These are phyloP conservation scores for Lactarius vividus DNA, from an alignment of 768 basidiomycete species.

Conservation along the genomic window DNA sequence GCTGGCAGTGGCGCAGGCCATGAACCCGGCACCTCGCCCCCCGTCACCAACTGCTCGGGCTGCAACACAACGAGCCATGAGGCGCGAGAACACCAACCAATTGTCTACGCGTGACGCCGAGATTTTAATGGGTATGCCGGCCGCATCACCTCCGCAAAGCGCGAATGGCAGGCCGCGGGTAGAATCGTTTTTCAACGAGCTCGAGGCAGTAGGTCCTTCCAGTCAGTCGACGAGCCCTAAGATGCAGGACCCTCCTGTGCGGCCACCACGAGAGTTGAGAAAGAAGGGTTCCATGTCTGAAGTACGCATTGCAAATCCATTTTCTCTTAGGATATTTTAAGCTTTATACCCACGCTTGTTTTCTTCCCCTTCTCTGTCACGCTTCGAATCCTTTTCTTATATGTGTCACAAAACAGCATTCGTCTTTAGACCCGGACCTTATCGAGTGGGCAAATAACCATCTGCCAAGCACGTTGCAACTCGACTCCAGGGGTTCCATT, in stretches of 20 bases:
- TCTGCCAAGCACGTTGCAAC: conserved; percentile 62
- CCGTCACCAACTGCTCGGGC: conserved; percentile 87
- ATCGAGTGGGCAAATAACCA: conserved; percentile 89
- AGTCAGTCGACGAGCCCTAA: conserved; percentile 27
- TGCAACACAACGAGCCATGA: conserved; percentile 82
- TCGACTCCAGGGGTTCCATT: conserved; percentile 46
- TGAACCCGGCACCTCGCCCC: conserved; percentile 94
- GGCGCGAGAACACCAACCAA: conserved; percentile 81
- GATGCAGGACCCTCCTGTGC: conserved; percentile 46
- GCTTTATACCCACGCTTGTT: conserved; percentile 14
- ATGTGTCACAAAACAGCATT: conserved; percentile 22
- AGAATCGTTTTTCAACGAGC: conserved; percentile 52
- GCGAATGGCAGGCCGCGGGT: conserved; percentile 36
- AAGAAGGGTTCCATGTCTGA: conserved; percentile 37
- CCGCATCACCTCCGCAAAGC: conserved; percentile 35
- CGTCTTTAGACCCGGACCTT: conserved; percentile 47
- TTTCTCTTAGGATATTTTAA: not conserved
- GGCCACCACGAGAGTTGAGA: conserved; percentile 67
- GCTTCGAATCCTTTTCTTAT: conserved; percentile 17
- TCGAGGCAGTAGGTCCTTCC: conserved; percentile 15
- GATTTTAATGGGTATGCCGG: conserved; percentile 63
- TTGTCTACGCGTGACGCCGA: conserved; percentile 78
- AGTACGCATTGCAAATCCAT: conserved; percentile 14
- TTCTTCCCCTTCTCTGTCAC: not conserved
- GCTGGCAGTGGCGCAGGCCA: conserved; percentile 88